Conservation (phyloP, 164 flowering plant genomes). For the Paratinospora sagittata region DNA sequence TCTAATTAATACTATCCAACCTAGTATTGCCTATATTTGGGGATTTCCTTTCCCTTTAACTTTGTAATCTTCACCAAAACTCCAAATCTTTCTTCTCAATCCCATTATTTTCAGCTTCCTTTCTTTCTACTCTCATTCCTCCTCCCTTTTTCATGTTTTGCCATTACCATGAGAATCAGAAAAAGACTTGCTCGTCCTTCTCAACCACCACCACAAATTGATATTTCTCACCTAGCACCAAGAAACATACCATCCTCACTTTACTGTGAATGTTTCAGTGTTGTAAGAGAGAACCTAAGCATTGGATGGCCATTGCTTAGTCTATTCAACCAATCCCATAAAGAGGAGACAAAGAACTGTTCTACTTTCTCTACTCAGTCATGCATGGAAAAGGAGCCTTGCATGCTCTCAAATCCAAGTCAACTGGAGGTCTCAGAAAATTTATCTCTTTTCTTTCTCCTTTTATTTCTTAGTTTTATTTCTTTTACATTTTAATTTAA, state of each 20-base stretch:
- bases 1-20: constrained; percentile 1
- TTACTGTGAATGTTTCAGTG: background rate
- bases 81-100: background rate
- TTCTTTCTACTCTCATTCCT: background rate
- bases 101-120: background rate
- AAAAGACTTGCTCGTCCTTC: background rate
- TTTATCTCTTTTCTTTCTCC: background rate
- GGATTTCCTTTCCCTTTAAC: background rate
- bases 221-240: background rate
- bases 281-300: background rate
- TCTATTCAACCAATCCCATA: background rate
- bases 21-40: background rate
- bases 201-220: background rate
- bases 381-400: background rate
- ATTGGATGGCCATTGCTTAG: background rate
- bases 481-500: background rate
- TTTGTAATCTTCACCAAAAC: background rate
- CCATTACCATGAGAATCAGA: background rate
- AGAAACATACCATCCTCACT: background rate
- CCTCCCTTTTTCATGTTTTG: background rate
- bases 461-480: background rate
- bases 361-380: background rate
- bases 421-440: background rate
- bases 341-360: background rate
- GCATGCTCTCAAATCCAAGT: background rate